Conservation (phyloP, 768 basidiomycete genomes). For the Galerina marginata region DNA sequence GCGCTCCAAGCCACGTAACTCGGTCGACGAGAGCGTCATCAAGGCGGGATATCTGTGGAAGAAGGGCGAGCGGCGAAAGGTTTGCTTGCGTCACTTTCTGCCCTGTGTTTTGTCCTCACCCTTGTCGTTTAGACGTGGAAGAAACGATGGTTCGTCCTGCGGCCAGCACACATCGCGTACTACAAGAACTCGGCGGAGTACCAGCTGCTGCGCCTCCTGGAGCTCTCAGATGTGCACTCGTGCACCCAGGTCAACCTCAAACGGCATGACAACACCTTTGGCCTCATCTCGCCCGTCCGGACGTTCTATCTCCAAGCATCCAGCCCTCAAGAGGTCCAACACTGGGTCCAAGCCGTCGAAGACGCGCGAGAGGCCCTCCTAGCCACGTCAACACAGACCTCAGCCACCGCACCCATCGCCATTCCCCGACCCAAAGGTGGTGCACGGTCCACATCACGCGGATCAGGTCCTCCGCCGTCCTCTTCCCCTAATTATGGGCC, state of each 20-base stretch:
- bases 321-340: conserved; percentile 69
- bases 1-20: conserved; percentile 47
- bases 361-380: conserved; percentile 71
- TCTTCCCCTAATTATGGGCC: conserved; percentile 60
- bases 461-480: conserved; percentile 7
- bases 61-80: conserved; percentile 98
- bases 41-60: conserved; percentile 96
- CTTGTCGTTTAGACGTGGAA: conserved; percentile 85
- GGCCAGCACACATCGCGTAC: conserved; percentile 91
- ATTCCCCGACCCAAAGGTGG: conserved; percentile 43
- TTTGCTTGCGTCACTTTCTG: conserved; percentile 38
- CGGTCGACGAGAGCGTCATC: conserved; percentile 72
- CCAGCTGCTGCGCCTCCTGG: conserved; percentile 85
- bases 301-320: conserved; percentile 93
- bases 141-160: conserved; percentile 97
- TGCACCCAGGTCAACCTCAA: conserved; percentile 89
- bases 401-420: conserved; percentile 55
- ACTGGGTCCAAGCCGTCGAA: conserved; percentile 86
- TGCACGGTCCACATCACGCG: conserved; percentile 28
- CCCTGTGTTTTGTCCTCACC: neutral
- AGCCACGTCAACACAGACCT: conserved; percentile 65
- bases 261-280: conserved; percentile 87
- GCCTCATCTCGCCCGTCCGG: conserved; percentile 86
- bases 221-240: conserved; percentile 87
- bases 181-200: conserved; percentile 98